phyloP scores from a whole-genome alignment of 2,329 filamentous ascomycete species.

The Xylaria sp. region DNA sequence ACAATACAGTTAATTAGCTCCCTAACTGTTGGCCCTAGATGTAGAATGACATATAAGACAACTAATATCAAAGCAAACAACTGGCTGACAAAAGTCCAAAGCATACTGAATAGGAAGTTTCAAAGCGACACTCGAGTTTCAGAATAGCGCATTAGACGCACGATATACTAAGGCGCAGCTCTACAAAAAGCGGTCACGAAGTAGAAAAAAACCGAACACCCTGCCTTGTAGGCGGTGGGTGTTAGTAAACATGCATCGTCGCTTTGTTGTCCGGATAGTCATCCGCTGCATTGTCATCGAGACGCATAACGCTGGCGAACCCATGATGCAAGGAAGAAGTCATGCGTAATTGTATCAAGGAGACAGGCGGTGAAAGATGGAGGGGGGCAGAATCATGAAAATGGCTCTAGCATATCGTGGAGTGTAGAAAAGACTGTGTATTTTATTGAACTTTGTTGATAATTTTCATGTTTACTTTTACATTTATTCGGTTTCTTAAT shows the following conservation, averaged over 20 bases:
- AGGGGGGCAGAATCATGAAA: neutral
- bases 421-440: neutral
- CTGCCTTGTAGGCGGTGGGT: neutral
- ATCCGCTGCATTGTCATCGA: neutral
- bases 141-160: neutral
- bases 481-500: neutral
- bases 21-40: neutral
- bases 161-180: neutral
- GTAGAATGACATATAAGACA: neutral
- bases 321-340: constrained; percentile 9
- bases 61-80: neutral
- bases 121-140: neutral
- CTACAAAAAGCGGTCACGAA: constrained; percentile 3
- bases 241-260: constrained; percentile 3
- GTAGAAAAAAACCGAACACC: neutral
- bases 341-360: constrained; percentile 1
- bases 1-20: neutral
- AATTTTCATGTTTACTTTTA: neutral
- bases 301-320: neutral
- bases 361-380: constrained; percentile 13
- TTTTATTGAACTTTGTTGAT: neutral
- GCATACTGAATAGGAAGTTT: neutral
- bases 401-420: neutral
- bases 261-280: constrained; percentile 17
- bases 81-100: neutral